Percentiles rank a stretch among this genome's conserved stretches.
Evolutionary conservation across 164 flowering plant species (phyloP).

Genomic region (Vitis amurensis): DNA sequence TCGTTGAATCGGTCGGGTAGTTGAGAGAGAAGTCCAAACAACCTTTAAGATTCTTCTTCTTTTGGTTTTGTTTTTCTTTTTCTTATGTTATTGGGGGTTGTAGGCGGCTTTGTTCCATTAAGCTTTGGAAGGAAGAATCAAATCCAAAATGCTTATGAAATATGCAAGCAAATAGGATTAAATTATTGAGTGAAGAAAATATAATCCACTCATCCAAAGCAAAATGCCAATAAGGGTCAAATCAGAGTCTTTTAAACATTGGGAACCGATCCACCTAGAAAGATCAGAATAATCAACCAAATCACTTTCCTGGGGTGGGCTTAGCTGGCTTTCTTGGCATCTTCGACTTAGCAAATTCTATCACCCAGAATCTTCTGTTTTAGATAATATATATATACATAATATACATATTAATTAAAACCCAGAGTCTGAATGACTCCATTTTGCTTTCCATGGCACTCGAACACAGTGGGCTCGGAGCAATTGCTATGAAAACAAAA

Average conservation of each 20-base stretch:
- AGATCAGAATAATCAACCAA: conserved; percentile 8
- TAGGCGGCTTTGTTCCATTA: neutral
- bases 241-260: conserved; percentile 4
- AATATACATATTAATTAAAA: neutral
- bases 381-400: too few species aligned
- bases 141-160: neutral
- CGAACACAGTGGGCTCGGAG: too few species aligned
- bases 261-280: conserved; percentile 13
- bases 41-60: conserved; percentile 14
- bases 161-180: too few species aligned
- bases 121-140: conserved; percentile 6
- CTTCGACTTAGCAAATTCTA: conserved; percentile 19
- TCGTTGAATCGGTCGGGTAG: too few species aligned
- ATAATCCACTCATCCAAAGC: neutral
- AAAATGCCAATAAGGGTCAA: conserved; percentile 9
- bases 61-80: too few species aligned
- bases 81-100: too few species aligned
- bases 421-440: too few species aligned
- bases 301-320: neutral
- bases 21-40: neutral
- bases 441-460: too few species aligned
- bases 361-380: conserved; percentile 5
- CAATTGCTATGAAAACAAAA: too few species aligned
- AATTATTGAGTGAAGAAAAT: too few species aligned
- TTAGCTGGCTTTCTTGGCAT: conserved; percentile 27